Evolutionary conservation across 2,329 filamentous ascomycete species (phyloP), one percentile per base, ranked within the genome.

Genomic region (Pseudodiploospora longispora): DNA sequence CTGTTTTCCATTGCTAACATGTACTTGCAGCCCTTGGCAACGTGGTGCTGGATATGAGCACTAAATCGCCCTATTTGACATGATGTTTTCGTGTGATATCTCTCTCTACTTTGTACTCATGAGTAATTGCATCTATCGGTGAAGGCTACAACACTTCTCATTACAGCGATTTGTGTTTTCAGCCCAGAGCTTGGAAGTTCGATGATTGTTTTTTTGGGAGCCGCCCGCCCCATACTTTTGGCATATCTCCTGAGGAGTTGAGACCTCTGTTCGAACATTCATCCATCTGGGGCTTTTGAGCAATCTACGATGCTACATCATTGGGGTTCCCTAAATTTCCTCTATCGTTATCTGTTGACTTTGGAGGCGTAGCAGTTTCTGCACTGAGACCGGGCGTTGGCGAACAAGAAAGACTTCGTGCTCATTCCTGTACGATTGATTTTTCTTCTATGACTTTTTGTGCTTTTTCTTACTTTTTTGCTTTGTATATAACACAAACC

Each of bases 11-110:
- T 9, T 31, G n/a, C 40, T 43, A 46, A 42, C 31, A 57, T 57
- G 48, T 9, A 30, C 6, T 34, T 28, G 45, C 38, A 70, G 67
- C 53, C 67, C 67, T 28, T 70, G 67, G 67, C 67, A 70, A 52
- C 67, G 67, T 47, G 67, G 67, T 47, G 67, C 67, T 38, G 67
- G 67, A 35, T 70, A 70, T 50, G 67, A 70, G 19, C 61, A 68
- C 40, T 50, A 34, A 41, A 31, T 36, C 40, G 30, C 19, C 33
- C 38, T 39, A 36, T 12, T 29, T 19, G 12, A 12, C 36, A 30
- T 34, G 10, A n/a, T 28, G 32, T 28, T 12, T 27, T 19, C 4
- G 29, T 27, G 10, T 30, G 12, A 42, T 32, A 10, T 40, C 27
- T 30, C 27, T 39, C 27, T 36, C 34, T 28, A n/a, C 31, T 41